phyloP scores from a whole-genome alignment of 2,329 filamentous ascomycete species.

The Fusarium verrucosum region DNA sequence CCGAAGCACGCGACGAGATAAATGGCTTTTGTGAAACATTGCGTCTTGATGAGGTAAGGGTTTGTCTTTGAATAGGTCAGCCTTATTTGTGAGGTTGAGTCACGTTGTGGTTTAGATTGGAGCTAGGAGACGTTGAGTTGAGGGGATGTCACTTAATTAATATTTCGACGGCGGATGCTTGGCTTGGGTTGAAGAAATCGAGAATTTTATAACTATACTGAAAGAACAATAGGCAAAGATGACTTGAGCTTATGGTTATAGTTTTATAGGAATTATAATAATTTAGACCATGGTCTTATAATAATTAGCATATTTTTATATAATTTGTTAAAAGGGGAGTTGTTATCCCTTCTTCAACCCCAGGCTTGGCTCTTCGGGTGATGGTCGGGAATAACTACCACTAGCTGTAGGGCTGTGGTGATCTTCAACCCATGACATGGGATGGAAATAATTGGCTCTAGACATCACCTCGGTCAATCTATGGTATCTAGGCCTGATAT shows the following conservation, averaged over 20 bases:
- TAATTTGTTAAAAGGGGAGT: no score
- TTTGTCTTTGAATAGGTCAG: not conserved
- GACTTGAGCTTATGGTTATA: no score
- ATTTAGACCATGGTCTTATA: no score
- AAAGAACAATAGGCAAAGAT: no score
- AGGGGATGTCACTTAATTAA: constrained; percentile 5
- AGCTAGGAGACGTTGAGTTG: not conserved
- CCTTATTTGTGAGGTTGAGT: not conserved
- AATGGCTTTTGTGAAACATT: constrained; percentile 7
- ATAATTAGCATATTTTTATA: no score
- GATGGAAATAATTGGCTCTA: no score
- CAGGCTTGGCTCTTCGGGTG: no score
- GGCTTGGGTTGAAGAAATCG: no score
- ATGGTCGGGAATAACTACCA: not conserved
- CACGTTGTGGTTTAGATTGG: not conserved
- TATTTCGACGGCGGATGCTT: not conserved
- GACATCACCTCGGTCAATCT: not conserved
- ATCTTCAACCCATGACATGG: not conserved
- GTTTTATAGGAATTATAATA: no score
- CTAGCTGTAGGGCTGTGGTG: not conserved
- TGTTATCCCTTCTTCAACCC: no score
- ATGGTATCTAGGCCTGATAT: no score
- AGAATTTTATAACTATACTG: no score
- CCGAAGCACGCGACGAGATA: constrained; percentile 32
- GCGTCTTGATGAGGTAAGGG: constrained; percentile 31